Evolutionary conservation across 768 basidiomycete genomes (phyloP).

Genomic region (Boletales sp.): DNA sequence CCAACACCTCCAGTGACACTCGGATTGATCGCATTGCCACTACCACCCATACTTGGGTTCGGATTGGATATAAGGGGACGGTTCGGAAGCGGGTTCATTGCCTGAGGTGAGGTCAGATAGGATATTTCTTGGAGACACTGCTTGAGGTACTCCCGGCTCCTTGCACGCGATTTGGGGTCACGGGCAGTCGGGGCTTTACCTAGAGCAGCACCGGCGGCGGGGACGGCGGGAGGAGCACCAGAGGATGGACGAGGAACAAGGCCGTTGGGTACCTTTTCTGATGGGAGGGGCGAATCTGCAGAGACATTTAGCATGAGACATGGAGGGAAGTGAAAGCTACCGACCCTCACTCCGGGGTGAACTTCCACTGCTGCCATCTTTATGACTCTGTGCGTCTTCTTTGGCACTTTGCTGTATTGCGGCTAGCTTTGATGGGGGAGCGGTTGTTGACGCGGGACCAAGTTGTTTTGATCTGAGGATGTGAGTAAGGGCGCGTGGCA

Average conservation of each 20-base stretch:
- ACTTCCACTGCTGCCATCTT: constrained; percentile 76
- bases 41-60: constrained; percentile 19
- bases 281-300: constrained; percentile 67
- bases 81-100: constrained; percentile 94
- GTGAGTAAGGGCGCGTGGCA: not conserved
- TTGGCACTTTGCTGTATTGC: constrained; percentile 61
- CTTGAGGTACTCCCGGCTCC: constrained; percentile 95
- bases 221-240: constrained; percentile 33
- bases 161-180: constrained; percentile 93
- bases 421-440: constrained; percentile 64
- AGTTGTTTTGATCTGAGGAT: constrained; percentile 73
- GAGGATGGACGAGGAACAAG: constrained; percentile 51
- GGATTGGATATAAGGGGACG: constrained; percentile 67
- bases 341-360: constrained; percentile 85
- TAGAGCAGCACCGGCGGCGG: constrained; percentile 38
- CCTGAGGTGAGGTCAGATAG: constrained; percentile 94
- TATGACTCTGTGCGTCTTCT: constrained; percentile 70
- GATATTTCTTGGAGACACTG: constrained; percentile 99
- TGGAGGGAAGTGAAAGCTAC: not conserved
- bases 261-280: constrained; percentile 70
- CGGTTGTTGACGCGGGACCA: constrained; percentile 48
- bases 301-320: constrained; percentile 1
- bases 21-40: constrained; percentile 19
- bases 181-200: constrained; percentile 77
- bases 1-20: constrained; percentile 12